These are phyloP conservation scores for Emmonsiellopsis sp. DNA, from an alignment of 2,329 filamentous ascomycete species.

Conservation along the genomic window DNA sequence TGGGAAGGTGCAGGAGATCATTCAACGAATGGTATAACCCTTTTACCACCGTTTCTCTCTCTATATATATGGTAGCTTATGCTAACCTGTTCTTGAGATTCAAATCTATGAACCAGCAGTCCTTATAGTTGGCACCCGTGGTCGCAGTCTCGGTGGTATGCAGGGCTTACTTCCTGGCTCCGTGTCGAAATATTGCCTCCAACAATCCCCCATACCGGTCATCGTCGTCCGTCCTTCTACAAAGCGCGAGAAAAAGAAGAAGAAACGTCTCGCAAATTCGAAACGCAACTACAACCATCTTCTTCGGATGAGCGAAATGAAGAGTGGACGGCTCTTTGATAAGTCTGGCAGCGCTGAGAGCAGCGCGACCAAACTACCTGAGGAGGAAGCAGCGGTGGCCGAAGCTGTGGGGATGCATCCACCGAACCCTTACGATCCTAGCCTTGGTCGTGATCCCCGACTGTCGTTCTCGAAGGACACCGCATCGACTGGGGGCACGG, in stretches of 20 bases:
- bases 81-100: slow-evolving; percentile 48
- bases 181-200: slow-evolving; percentile 88
- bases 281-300: slow-evolving; percentile 68
- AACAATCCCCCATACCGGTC: slow-evolving; percentile 86
- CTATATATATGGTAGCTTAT: neutral
- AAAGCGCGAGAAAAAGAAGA: slow-evolving; percentile 82
- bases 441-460: neutral
- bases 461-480: slow-evolving; percentile 3
- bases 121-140: slow-evolving; percentile 80
- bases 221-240: slow-evolving; percentile 82
- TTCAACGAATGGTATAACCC: slow-evolving; percentile 68
- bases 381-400: slow-evolving; percentile 42
- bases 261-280: slow-evolving; percentile 70
- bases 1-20: slow-evolving; percentile 81
- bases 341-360: slow-evolving; percentile 37
- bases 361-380: slow-evolving; percentile 33
- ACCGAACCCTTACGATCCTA: neutral
- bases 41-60: neutral
- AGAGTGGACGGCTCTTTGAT: slow-evolving; percentile 45
- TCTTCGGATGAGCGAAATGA: slow-evolving; percentile 52
- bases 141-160: slow-evolving; percentile 73
- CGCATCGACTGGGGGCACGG: neutral
- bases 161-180: slow-evolving; percentile 80
- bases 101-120: slow-evolving; percentile 86
- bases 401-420: slow-evolving; percentile 38